Evolutionary conservation across 306 rosid species (phyloP), one percentile per base, ranked within the genome.

Genomic region (Lathyrus sativus): DNA sequence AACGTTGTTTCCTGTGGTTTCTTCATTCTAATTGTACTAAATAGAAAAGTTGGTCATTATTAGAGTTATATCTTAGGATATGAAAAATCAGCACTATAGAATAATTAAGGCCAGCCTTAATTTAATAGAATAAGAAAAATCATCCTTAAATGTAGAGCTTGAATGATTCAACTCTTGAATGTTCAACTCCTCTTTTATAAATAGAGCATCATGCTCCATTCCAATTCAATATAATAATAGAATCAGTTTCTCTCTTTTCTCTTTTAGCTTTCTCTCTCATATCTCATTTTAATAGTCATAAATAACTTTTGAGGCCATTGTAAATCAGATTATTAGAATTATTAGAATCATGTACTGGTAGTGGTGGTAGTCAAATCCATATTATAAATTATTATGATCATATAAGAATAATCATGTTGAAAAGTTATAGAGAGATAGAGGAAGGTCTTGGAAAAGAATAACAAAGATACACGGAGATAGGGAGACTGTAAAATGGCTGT

Each of bases 291-390:
- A n/a, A n/a, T n/a, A n/a, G n/a, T n/a, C n/a, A n/a, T n/a, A n/a
- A n/a, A 48, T 48, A 15, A 61, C 49, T 12, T 37, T 38, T 37
- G 55, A n/a, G 6, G 26, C 64, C 18, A n/a, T 8, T 10, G 12
- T 0, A 7, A 41, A 42, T 26, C 31, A 24, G 55, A 28, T 31
- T 39, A 55, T 69, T 39, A 69, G 42, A 69, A 26, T 55, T 39
- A 55, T 69, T 50, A 69, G 42, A 69, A 26, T 55, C n/a, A 15
- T 55, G 26, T 22, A 68, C 14, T 15, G 48, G 62, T n/a, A 45
- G 28, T 57, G 9, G 62, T 18, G 28, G 39, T 45, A 19, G 17
- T 71, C 59, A 43, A 45, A 43, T 74, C 62, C 37, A 66, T 17
- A 66, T 74, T 44, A 33, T 65, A 24, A 31, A 37, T 71, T 7